Evolutionary conservation across 345 rosid species (phyloP), one percentile per base, ranked within the genome.

Genomic region (Pistacia atlantica): DNA sequence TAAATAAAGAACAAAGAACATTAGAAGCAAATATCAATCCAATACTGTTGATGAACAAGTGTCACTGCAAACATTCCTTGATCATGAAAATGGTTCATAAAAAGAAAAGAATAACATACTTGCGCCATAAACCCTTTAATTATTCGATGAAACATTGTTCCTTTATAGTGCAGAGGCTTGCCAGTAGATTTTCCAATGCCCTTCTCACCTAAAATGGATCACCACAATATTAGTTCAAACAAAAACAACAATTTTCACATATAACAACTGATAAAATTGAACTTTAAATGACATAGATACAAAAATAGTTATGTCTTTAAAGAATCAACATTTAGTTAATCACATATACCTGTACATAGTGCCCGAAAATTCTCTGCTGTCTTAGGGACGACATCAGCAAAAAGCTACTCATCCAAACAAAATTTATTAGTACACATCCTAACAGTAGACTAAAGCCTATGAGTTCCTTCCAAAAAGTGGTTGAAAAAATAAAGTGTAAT

Each of bases 121-220:
- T 97, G 99, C 63, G 97, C 97, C 99, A 97, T 94, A 83, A 94
- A 97, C 69, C 98, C 97, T 82, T 82, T 89, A 64, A 94, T 92
- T 75, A 97, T 78, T 77, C 99, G 98, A 86, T 97, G 99, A 79
- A 97, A 89, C 77, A 70, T 79, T 2, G 94, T 80, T 75, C 97
- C 98, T 82, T 97, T 94, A 81, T 84, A 94, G 74, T 89, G 97
- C 77, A 97, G 81, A 84, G 93, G 92, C 81, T 90, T 97, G 61
- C 93, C 90, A 65, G 97, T 90, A 77, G 94, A 82, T 81, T 84
- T 85, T 58, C 98, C 98, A 78, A 86, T 49, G 69, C 99, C 99
- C 69, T 87, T 89, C 86, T 97, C 98, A 64, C 99, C 99, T 96
- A 75, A 78, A 84, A n/a, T 60, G 65, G 74, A 79, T 69, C 57